Base-by-base conservation (phyloP, 2,329 filamentous ascomycete species). In the Plectosphaerella plurivora region DNA sequence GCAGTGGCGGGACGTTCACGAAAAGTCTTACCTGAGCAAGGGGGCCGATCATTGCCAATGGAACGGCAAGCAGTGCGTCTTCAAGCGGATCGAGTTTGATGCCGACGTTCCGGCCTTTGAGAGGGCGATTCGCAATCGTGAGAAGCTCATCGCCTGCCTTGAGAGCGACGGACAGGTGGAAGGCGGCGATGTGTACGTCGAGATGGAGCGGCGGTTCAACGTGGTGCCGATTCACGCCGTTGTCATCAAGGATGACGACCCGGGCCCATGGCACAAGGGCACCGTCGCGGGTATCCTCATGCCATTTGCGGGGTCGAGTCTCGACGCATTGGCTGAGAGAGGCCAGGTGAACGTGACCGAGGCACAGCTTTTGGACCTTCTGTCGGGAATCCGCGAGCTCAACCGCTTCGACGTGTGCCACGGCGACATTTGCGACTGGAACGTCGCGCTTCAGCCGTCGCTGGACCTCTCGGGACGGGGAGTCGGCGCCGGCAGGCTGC, bases 31-130 rank as follows among this genome's bases (percentile, higher is more conserved):
- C 49, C 51, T 57, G 2, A 57, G 51, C 47, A 50, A 53, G 42
- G 49, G 49, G 11, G 47, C 51, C 16, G 55, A 58, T 28, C 47
- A 45, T 5, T 58, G 53, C 47, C 49, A 24, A 3, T 58, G 55
- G 56, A 25, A 53, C 39, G 47, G 36, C 33, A 47, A 49, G 33
- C 47, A 52, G 25, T 57, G 55, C 35, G 55, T 59, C 37, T 60
- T 60, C 46, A 59, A 60, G 49, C 55, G 57, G n/a, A 60, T 60
- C 47, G 58, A 59, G 39, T 60, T 59, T 42, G 53, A 55, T 41
- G 47, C 49, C 33, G 55, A 60, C 41, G 39, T 56, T 24, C 44
- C 51, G 10, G 41, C 51, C 6, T 49, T 57, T 18, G 41, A 56
- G 39, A 45, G 35, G 8, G 58, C 58, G 49, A 59, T 60, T 14